A percentile compares a stretch with the other conserved stretches of the same genome.
Conservation (phyloP, 345 rosid species). For the Cardamine chenopodiifolia region DNA sequence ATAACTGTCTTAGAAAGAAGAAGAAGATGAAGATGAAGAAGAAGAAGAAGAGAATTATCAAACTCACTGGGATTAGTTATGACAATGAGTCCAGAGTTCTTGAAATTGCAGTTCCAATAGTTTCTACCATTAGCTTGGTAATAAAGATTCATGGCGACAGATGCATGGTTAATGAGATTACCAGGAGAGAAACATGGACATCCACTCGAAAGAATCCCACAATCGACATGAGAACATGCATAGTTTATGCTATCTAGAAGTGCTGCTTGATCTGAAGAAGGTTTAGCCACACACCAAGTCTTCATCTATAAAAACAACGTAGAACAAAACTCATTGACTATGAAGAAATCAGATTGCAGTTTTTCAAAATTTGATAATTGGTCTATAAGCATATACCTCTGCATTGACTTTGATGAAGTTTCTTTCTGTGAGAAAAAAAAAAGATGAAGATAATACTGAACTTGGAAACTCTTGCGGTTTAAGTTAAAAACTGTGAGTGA, state of each 20-base stretch:
- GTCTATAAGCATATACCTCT: conserved; percentile 42
- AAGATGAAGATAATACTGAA: conserved; percentile 6
- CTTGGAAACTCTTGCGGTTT: background rate
- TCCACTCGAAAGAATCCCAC: conserved; percentile 52
- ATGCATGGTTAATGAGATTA: conserved; percentile 61
- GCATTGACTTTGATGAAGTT: conserved; percentile 44
- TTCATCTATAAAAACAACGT: conserved; percentile 36
- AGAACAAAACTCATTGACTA: conserved; percentile 6
- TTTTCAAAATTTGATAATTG: background rate
- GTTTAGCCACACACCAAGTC: conserved; percentile 81
- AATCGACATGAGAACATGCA: conserved; percentile 65
- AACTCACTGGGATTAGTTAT: conserved; percentile 63
- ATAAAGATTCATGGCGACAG: conserved; percentile 74
- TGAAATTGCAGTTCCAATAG: conserved; percentile 70
- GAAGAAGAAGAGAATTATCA: background rate
- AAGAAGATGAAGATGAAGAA: background rate
- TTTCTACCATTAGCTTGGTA: conserved; percentile 66
- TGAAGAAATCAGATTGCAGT: background rate
- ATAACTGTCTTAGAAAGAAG: background rate
- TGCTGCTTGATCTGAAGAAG: conserved; percentile 58
- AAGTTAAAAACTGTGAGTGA: background rate
- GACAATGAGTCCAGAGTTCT: conserved; percentile 59
- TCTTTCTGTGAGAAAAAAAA: conserved; percentile 38
- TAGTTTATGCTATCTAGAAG: conserved; percentile 56
- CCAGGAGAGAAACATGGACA: conserved; percentile 59